Evolutionary conservation across 306 rosid species (phyloP).

Genomic region (Crataegus laevigata): DNA sequence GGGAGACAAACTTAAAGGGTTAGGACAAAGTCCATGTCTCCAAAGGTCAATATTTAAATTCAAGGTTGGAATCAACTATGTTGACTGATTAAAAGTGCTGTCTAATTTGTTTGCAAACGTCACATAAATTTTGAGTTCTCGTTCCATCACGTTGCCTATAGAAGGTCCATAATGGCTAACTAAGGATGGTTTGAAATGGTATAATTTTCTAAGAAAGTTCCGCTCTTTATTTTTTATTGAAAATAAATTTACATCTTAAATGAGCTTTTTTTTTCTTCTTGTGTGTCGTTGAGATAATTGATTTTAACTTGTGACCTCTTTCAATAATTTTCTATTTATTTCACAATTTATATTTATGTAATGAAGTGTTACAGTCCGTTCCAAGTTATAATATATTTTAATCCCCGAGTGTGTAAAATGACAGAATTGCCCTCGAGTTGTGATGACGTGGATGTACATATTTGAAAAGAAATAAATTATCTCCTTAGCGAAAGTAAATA

Average conservation of each 20-base stretch:
- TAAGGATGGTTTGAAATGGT: neutral
- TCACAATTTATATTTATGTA: neutral
- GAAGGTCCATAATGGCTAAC: neutral
- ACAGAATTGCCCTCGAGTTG: too few relatives aligned
- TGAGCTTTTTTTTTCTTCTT: too few relatives aligned
- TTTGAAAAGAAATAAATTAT: too few relatives aligned
- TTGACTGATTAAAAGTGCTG: neutral
- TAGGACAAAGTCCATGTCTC: neutral
- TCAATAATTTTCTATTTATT: neutral
- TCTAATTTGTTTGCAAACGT: neutral
- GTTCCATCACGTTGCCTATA: neutral
- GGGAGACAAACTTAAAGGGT: neutral
- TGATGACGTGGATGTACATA: too few relatives aligned
- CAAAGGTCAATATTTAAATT: neutral
- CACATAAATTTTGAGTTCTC: neutral
- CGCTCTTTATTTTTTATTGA: too few relatives aligned
- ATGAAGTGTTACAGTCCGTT: too few relatives aligned
- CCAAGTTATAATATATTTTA: too few relatives aligned
- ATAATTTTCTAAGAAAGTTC: too few relatives aligned
- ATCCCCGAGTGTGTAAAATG: too few relatives aligned
- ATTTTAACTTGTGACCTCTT: neutral
- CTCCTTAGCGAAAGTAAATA: too few relatives aligned
- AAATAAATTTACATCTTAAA: too few relatives aligned
- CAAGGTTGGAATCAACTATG: neutral
- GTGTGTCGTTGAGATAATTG: too few relatives aligned